Evolutionary conservation across 2,329 filamentous ascomycete species (phyloP).

Genomic region (Aschersonia sp.): DNA sequence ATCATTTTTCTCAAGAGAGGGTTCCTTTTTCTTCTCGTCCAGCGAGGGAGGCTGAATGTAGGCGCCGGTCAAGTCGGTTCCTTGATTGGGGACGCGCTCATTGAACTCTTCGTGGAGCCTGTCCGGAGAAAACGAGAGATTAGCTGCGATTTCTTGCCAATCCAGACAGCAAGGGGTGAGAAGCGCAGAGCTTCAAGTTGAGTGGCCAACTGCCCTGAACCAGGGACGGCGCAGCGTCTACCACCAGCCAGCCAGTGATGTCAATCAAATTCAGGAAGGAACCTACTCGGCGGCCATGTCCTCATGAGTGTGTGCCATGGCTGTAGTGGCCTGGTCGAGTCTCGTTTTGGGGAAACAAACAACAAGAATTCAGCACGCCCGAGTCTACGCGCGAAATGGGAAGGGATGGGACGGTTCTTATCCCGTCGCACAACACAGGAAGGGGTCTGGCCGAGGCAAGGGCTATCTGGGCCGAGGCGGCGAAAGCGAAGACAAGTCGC

Average conservation of each 20-base stretch:
- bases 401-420: too few species aligned
- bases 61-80: slow-evolving; percentile 12
- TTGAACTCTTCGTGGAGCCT: slow-evolving; percentile 15
- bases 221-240: background rate
- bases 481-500: too few species aligned
- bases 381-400: too few species aligned
- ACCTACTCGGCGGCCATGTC: slow-evolving; percentile 18
- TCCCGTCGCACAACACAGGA: background rate
- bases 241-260: background rate
- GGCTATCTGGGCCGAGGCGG: background rate
- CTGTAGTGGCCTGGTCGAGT: background rate
- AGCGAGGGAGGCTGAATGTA: slow-evolving; percentile 9
- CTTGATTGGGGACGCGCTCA: slow-evolving; percentile 10
- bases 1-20: slow-evolving; percentile 7
- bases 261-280: background rate
- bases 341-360: background rate
- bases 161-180: background rate
- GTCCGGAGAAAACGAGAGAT: background rate
- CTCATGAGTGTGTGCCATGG: slow-evolving; percentile 19
- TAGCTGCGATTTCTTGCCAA: background rate
- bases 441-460: background rate
- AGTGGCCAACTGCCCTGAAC: background rate
- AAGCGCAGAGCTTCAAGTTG: background rate
- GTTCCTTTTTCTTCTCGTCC: slow-evolving; percentile 2
- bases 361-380: background rate